A percentile compares a stretch with the other conserved stretches of the same genome.
These are phyloP conservation scores for Bipolaris oryzae DNA, from an alignment of 2,329 filamentous ascomycete genomes.

Conservation along the genomic window DNA sequence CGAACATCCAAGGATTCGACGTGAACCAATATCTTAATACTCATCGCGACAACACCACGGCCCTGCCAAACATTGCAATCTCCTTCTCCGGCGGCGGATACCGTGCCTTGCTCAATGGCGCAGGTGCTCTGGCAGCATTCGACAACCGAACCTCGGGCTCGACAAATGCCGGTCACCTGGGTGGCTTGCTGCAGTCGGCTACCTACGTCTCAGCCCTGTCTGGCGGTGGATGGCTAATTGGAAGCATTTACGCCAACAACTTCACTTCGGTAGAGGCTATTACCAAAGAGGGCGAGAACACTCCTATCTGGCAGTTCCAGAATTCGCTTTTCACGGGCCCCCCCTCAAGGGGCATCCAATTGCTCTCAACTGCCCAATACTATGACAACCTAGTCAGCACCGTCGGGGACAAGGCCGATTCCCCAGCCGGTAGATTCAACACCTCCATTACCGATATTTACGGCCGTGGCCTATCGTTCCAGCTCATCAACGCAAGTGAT, in stretches of 20 bases:
- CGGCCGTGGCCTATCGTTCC: conserved; percentile 82
- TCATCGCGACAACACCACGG: conserved; percentile 60
- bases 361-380: conserved; percentile 65
- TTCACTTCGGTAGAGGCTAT: conserved; percentile 71
- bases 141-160: conserved; percentile 72
- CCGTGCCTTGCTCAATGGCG: conserved; percentile 82
- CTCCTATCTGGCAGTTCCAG: conserved; percentile 66
- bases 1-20: conserved; percentile 80
- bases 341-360: conserved; percentile 55
- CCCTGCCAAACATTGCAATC: conserved; percentile 72
- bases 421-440: conserved; percentile 63
- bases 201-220: conserved; percentile 84
- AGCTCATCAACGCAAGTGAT: conserved; percentile 76
- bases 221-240: conserved; percentile 83
- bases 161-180: conserved; percentile 69
- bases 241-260: conserved; percentile 79
- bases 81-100: conserved; percentile 86
- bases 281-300: conserved; percentile 53
- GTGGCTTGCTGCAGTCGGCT: conserved; percentile 78
- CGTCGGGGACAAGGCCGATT: conserved; percentile 66
- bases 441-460: conserved; percentile 86
- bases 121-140: conserved; percentile 78
- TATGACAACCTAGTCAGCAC: conserved; percentile 64
- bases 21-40: conserved; percentile 72
- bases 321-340: conserved; percentile 68